Conservation (phyloP, 1,284 basidiomycete species). For the Cryptococcus sp. region DNA sequence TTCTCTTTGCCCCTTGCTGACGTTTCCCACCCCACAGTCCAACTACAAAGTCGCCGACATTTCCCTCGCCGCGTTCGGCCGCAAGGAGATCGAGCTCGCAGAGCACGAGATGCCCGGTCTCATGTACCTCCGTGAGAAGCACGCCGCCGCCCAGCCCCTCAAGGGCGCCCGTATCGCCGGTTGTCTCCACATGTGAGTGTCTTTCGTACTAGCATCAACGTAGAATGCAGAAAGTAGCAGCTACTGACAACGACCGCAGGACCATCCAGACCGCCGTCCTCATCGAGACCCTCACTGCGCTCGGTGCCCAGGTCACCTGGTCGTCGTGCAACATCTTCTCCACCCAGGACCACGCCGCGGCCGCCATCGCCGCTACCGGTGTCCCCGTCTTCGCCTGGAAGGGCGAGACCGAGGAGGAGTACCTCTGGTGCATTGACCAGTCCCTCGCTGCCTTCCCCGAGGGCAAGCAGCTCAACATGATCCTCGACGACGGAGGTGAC, state of each 20-base stretch:
- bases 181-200: slow-evolving; percentile 92
- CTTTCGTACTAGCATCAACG: too few relatives aligned
- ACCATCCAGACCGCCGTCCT: slow-evolving; percentile 96
- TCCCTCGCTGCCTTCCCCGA: slow-evolving; percentile 70
- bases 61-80: slow-evolving; percentile 79
- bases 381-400: slow-evolving; percentile 99
- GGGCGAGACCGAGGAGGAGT: slow-evolving; percentile 99
- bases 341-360: slow-evolving; percentile 97
- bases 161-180: slow-evolving; percentile 96
- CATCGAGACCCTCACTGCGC: slow-evolving; percentile 91
- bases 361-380: slow-evolving; percentile 96
- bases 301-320: slow-evolving; percentile 98
- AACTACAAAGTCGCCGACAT: slow-evolving; percentile 66
- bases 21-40: slow-evolving; percentile 16
- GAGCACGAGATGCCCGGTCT: slow-evolving; percentile 70
- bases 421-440: slow-evolving; percentile 97
- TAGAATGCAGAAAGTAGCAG: too few relatives aligned
- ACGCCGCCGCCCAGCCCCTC: slow-evolving; percentile 80
- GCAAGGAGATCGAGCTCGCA: slow-evolving; percentile 98
- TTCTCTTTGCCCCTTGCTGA: background rate
- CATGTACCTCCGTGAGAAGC: slow-evolving; percentile 87
- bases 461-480: slow-evolving; percentile 93
- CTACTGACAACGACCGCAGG: slow-evolving; percentile 57
- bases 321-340: slow-evolving; percentile 99
- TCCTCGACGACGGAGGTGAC: slow-evolving; percentile 98